A percentile compares a stretch with the other conserved stretches of the same genome.
phyloP scores from a whole-genome alignment of 345 rosid species.

The Garcia nutans region DNA sequence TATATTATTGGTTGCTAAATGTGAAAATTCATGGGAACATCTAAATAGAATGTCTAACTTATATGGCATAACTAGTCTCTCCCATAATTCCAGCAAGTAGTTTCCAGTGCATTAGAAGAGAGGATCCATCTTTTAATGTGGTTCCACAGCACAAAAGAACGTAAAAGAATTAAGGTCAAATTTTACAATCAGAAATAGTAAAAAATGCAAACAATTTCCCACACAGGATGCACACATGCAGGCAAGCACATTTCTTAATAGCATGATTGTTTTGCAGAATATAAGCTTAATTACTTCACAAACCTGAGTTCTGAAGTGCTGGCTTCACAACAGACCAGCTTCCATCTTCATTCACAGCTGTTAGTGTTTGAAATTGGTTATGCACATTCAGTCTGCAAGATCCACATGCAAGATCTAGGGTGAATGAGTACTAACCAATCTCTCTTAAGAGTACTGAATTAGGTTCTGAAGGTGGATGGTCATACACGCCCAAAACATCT shows the following conservation, averaged over 20 bases:
- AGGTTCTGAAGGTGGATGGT: conserved; percentile 79
- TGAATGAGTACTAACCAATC: conserved; percentile 54
- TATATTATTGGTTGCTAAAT: background rate
- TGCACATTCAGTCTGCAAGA: background rate
- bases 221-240: background rate
- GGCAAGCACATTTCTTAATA: background rate
- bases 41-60: background rate
- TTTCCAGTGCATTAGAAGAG: too few relatives aligned
- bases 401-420: background rate
- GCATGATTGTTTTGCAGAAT: background rate
- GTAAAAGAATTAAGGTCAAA: background rate
- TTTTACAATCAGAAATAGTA: background rate
- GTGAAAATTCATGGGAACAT: background rate
- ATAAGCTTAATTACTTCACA: conserved; percentile 13
- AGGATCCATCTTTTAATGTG: too few relatives aligned
- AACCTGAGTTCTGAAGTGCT: conserved; percentile 48
- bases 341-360: conserved; percentile 82
- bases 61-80: background rate
- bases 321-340: conserved; percentile 77
- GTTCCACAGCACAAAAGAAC: too few relatives aligned
- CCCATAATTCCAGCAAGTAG: background rate
- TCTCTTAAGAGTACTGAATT: conserved; percentile 73
- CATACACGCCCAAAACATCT: conserved; percentile 82
- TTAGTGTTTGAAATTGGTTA: conserved; percentile 5
- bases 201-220: background rate